A percentile compares a stretch with the other conserved stretches of the same genome.
Conservation (phyloP, 768 basidiomycete genomes). For the Hirschioporus abietinus region DNA sequence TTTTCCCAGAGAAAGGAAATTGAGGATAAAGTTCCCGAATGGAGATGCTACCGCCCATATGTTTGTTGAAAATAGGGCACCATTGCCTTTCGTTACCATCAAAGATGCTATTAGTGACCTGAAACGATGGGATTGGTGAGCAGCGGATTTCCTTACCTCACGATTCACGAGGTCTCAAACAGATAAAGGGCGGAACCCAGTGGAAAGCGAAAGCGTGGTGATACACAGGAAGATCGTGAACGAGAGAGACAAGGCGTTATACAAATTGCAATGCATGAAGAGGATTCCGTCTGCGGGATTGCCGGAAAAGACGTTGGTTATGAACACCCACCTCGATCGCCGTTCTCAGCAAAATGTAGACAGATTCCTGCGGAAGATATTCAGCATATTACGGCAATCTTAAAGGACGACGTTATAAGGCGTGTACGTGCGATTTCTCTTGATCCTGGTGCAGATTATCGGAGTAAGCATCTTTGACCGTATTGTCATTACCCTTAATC, state of each 20-base stretch:
- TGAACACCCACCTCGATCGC: constrained; percentile 29
- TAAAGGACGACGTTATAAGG: constrained; percentile 51
- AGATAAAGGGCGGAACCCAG: constrained; percentile 17
- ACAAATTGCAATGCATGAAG: constrained; percentile 19
- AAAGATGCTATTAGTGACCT: constrained; percentile 74
- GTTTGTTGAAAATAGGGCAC: constrained; percentile 45
- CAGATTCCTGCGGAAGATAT: constrained; percentile 39
- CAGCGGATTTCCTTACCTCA: constrained; percentile 6
- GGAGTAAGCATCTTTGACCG: constrained; percentile 32
- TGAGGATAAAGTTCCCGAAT: constrained; percentile 50
- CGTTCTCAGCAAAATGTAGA: constrained; percentile 45
- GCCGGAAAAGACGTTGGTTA: constrained; percentile 25
- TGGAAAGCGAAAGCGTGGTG: constrained; percentile 32
- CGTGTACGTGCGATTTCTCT: constrained; percentile 49
- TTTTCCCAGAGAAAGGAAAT: constrained; percentile 35
- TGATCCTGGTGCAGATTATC: constrained; percentile 55
- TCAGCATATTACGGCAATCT: constrained; percentile 63
- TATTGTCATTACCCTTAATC: neutral
- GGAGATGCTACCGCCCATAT: constrained; percentile 39
- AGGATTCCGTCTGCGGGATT: constrained; percentile 35
- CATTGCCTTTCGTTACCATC: constrained; percentile 53
- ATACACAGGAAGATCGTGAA: constrained; percentile 12
- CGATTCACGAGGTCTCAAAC: neutral
- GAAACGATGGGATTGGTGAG: constrained; percentile 68
- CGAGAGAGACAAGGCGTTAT: constrained; percentile 18